Evolutionary conservation across 23 red algal species (phyloP).

Genomic region (Gracilaria domingensis): DNA sequence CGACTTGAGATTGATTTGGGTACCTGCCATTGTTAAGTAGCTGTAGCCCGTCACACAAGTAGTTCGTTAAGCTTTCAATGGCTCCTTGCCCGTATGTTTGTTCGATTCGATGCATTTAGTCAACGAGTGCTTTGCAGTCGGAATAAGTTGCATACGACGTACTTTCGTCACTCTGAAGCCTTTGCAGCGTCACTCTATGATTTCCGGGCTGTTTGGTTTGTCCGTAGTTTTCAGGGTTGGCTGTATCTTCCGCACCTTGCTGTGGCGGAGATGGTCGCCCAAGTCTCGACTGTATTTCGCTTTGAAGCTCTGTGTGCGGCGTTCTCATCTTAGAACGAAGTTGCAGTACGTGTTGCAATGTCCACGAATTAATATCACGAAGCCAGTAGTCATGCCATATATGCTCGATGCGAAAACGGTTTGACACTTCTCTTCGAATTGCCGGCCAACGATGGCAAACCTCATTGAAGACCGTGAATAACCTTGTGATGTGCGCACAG

Average conservation of each 20-base stretch:
- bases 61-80: not conserved
- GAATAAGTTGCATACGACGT: not conserved
- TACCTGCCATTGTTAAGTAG: too few relatives aligned
- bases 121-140: not conserved
- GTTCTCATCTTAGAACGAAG: not conserved
- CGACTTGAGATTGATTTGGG: too few relatives aligned
- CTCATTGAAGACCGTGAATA: not conserved
- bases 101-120: not conserved
- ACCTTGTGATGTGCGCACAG: not conserved
- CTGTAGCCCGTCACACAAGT: too few relatives aligned
- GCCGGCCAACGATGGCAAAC: not conserved
- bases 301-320: not conserved
- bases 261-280: not conserved
- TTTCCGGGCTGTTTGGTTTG: too few relatives aligned
- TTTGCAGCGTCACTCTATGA: too few relatives aligned
- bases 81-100: not conserved
- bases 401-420: not conserved
- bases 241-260: too few relatives aligned
- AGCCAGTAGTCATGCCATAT: not conserved
- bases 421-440: not conserved
- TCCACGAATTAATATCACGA: not conserved
- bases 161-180: not conserved
- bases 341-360: not conserved
- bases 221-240: too few relatives aligned
- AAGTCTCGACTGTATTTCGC: not conserved